A percentile compares a stretch with the other conserved stretches of the same genome.
Conservation (phyloP, 2,329 filamentous ascomycete species). For the Nannizziopsis barbatae region DNA sequence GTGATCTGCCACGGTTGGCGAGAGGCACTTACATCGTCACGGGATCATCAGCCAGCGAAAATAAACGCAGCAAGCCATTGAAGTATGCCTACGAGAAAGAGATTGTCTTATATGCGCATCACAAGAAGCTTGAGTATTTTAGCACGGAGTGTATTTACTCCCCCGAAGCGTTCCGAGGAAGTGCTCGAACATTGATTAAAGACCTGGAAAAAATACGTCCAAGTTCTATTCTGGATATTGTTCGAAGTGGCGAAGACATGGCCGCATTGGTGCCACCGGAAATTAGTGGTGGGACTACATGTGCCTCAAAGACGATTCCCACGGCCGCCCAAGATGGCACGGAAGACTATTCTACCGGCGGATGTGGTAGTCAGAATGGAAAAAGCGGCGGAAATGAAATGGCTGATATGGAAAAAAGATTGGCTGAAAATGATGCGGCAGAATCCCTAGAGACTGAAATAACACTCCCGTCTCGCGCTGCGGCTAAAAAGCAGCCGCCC, state of each 20-base stretch:
- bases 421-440: conserved; percentile 54
- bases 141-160: conserved; percentile 98
- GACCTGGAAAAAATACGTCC: conserved; percentile 86
- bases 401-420: conserved; percentile 64
- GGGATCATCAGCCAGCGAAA: conserved; percentile 64
- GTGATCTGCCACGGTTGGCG: conserved; percentile 76
- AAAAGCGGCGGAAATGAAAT: conserved; percentile 62
- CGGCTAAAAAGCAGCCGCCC: conserved; percentile 11
- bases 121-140: conserved; percentile 96
- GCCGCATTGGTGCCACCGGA: conserved; percentile 65
- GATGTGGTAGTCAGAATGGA: conserved; percentile 63
- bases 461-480: conserved; percentile 24
- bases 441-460: conserved; percentile 57
- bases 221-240: conserved; percentile 89
- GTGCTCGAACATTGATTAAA: conserved; percentile 84
- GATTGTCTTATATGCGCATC: conserved; percentile 93
- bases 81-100: conserved; percentile 99
- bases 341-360: conserved; percentile 48
- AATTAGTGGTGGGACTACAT: conserved; percentile 31
- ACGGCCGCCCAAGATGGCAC: conserved; percentile 35
- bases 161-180: conserved; percentile 89
- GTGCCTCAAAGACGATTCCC: conserved; percentile 18
- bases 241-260: conserved; percentile 93
- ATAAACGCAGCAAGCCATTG: conserved; percentile 89
- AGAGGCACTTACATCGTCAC: conserved; percentile 86